Evolutionary conservation across 129 eudicot species (phyloP), one percentile per base, ranked within the genome.

Genomic region (Centella asiatica): DNA sequence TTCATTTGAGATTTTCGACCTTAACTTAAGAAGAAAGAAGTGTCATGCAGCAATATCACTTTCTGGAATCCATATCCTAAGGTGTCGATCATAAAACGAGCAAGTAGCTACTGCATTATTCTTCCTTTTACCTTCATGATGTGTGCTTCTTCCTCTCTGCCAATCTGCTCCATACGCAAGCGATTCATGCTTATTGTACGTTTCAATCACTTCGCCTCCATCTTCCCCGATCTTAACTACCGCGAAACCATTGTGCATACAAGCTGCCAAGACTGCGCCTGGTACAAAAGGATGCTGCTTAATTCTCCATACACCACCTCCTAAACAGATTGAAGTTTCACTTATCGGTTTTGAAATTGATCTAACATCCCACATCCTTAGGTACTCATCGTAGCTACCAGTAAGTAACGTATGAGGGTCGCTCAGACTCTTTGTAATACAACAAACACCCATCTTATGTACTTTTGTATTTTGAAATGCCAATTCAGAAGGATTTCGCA

Each of bases 131-230:
- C 84, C 83, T 57, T 32, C 69, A 24, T 49, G 64, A 34, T 28
- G 27, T 45, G 64, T 1, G 44, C 64, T 62, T 28, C 64, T 62
- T 28, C 81, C 83, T 69, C 83, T 86, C 57, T 87, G 90, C 90
- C 98, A 87, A 66, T 92, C 98, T 15, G 94, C 96, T 60, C 98
- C 96, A 78, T 92, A 87, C 17, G 95, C 96, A 76, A 92, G 94
- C 14, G 96, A 92, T 22, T 65, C 86, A 18, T 90, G 95, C 73
- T 81, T 84, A 44, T 58, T 67, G 55, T 87, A 83, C 1, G 85
- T 81, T 73, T 80, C 81, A 64, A 72, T 67, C 32, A 81, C 80
- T 33, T 70, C 69, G 1, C 73, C 78, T 69, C 61, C 60, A 69
- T 56, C 65, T 58, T 68, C 81, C 4, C 69, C 64, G 59, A 80